phyloP scores from a whole-genome alignment of 2,329 filamentous ascomycete genomes.

The Aquanectria penicillioides region DNA sequence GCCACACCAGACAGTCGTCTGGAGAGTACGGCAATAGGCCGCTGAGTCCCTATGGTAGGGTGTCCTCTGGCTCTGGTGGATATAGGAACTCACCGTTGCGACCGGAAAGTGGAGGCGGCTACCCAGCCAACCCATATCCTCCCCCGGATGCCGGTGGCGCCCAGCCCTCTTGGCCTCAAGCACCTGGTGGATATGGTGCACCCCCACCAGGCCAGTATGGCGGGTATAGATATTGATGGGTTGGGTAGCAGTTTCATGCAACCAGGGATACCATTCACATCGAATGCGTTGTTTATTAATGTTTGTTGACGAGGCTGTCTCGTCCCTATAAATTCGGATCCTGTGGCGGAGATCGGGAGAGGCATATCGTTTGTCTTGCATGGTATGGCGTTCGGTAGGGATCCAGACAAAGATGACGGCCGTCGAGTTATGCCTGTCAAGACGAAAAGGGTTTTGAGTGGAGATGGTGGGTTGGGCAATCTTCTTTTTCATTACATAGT shows the following conservation, averaged over 20 bases:
- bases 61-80: conserved; percentile 51
- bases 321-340: conserved; percentile 2
- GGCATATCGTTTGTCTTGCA: conserved; percentile 40
- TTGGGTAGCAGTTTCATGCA: neutral
- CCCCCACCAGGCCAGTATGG: conserved; percentile 49
- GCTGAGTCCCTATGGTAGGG: conserved; percentile 59
- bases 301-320: conserved; percentile 11
- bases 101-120: conserved; percentile 51
- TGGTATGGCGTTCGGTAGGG: conserved; percentile 42
- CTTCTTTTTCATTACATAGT: conserved; percentile 6
- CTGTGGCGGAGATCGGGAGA: conserved; percentile 11
- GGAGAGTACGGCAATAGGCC: conserved; percentile 57
- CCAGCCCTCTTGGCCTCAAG: conserved; percentile 43
- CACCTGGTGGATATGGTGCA: conserved; percentile 44
- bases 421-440: conserved; percentile 32
- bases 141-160: conserved; percentile 40
- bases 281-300: conserved; percentile 17
- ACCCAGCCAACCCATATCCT: conserved; percentile 43
- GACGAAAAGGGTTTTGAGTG: conserved; percentile 17
- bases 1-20: conserved; percentile 54
- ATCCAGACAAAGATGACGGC: conserved; percentile 29
- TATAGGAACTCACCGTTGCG: conserved; percentile 65
- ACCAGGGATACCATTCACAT: neutral
- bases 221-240: conserved; percentile 46
- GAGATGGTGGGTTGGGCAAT: conserved; percentile 8